These are phyloP conservation scores for Melastoma candidum DNA, from an alignment of 441 rosid genomes.

Conservation along the genomic window DNA sequence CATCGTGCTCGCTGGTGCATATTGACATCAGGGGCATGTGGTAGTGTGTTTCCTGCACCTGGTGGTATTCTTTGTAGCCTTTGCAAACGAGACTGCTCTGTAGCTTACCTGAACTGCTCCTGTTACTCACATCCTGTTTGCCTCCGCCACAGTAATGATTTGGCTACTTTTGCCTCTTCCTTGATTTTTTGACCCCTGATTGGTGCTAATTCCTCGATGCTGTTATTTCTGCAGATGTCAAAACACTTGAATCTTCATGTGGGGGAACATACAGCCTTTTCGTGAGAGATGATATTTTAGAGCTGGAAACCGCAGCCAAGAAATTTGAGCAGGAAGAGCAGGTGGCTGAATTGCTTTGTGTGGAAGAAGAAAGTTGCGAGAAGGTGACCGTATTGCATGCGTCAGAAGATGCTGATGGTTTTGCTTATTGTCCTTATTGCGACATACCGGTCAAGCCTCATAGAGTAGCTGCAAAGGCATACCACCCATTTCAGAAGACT, in stretches of 20 bases:
- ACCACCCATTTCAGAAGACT: slow-evolving; percentile 16
- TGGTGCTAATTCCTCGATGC: slow-evolving; percentile 8
- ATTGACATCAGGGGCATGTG: slow-evolving; percentile 55
- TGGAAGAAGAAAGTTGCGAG: slow-evolving; percentile 31
- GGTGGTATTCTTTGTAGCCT: slow-evolving; percentile 77
- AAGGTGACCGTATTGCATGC: slow-evolving; percentile 35
- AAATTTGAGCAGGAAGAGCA: slow-evolving; percentile 66
- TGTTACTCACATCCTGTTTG: slow-evolving; percentile 75
- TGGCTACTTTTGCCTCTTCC: slow-evolving; percentile 9
- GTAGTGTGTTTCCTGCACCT: slow-evolving; percentile 37
- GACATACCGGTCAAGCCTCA: slow-evolving; percentile 34
- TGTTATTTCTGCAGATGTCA: slow-evolving; percentile 35
- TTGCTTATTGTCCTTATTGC: slow-evolving; percentile 68
- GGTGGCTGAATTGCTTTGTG: slow-evolving; percentile 26
- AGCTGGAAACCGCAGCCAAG: slow-evolving; percentile 81
- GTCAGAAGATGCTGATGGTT: slow-evolving; percentile 25
- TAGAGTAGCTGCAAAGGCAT: slow-evolving; percentile 16
- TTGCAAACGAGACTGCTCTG: slow-evolving; percentile 92
- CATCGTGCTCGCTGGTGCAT: slow-evolving; percentile 80
- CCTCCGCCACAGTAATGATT: slow-evolving; percentile 77
- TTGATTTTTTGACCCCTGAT: not conserved
- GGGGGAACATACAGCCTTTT: slow-evolving; percentile 51
- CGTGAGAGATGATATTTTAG: slow-evolving; percentile 64
- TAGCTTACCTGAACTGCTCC: slow-evolving; percentile 69
- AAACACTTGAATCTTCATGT: slow-evolving; percentile 54